Percentiles rank a stretch among this genome's conserved stretches.
Conservation (phyloP, 805 yeast genomes). For the Ogataea neopini region DNA sequence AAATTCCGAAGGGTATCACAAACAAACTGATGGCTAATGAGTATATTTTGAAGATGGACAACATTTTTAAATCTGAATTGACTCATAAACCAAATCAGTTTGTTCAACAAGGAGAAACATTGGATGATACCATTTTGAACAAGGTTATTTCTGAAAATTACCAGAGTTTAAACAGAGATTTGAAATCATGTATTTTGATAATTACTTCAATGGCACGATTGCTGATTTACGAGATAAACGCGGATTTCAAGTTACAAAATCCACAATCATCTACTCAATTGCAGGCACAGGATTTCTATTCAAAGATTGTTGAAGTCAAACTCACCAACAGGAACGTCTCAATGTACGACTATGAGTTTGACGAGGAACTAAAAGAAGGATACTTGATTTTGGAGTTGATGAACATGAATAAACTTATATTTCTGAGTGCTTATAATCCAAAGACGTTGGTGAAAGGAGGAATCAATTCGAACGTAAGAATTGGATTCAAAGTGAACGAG, state of each 20-base stretch:
- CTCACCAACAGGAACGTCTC: constrained; percentile 57
- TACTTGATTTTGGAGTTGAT: constrained; percentile 64
- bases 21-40: constrained; percentile 34
- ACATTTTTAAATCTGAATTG: constrained; percentile 36
- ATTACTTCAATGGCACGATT: constrained; percentile 39
- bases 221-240: constrained; percentile 36
- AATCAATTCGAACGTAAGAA: constrained; percentile 33
- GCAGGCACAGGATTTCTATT: constrained; percentile 45
- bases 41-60: constrained; percentile 35
- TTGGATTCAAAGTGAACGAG: constrained; percentile 45
- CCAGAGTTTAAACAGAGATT: constrained; percentile 30
- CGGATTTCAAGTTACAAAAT: constrained; percentile 32
- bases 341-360: constrained; percentile 80
- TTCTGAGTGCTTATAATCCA: constrained; percentile 47
- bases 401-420: constrained; percentile 56
- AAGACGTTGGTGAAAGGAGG: constrained; percentile 35
- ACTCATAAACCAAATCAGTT: constrained; percentile 32
- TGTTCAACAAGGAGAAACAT: constrained; percentile 29
- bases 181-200: constrained; percentile 36
- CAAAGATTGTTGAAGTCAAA: constrained; percentile 40
- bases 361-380: constrained; percentile 56
- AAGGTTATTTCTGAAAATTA: constrained; percentile 34
- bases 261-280: constrained; percentile 36
- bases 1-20: constrained; percentile 32
- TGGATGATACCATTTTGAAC: constrained; percentile 35